Evolutionary conservation across 768 basidiomycete genomes (phyloP), one percentile per base, ranked within the genome.

Genomic region (Leccinum variicolor): DNA sequence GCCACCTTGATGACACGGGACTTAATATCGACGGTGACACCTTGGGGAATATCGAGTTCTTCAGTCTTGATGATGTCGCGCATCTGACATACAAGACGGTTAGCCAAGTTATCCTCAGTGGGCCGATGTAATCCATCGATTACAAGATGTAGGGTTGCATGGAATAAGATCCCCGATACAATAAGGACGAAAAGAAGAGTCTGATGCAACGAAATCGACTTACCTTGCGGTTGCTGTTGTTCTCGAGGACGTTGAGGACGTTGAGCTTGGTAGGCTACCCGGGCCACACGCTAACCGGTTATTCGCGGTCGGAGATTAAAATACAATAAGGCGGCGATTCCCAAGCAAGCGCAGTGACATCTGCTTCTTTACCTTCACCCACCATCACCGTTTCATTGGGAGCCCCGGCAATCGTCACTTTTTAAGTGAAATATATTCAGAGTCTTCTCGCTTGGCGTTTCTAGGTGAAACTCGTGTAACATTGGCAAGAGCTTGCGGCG

Each of bases 61-160:
- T 96, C 94, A 55, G 89, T 93, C 80, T 91, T 83, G 80, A 91
- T 84, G 72, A 94, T 82, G 85, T 93, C 91, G 77, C 89, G 89
- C 92, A 94, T 94, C 90, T 93, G 69, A 60, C 54, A 60, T 54
- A 57, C 17, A 59, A 25, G 17, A 34, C 19, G 21, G 61, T 71
- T 31, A 74, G 70, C 61, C 64, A 59, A 56, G 55, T 65, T 53
- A 77, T 77, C 77, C 66, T 64, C 55, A 43, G 41, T 51, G 53
- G 52, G 54, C 45, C 45, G 55, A 67, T 70, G 71, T 72, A 76
- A 78, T 81, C 81, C 71, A 79, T 68, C 67, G 54, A 50, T 47
- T 54, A 54, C 57, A 48, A 11, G 17, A 13, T 17, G 28, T 47
- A 52, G 15, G 21, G n/a, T 6, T 45, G 51, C 50, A 54, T 49